Evolutionary conservation across 2,329 filamentous ascomycete species (phyloP).

Genomic region (Neoarthrinium moseri): DNA sequence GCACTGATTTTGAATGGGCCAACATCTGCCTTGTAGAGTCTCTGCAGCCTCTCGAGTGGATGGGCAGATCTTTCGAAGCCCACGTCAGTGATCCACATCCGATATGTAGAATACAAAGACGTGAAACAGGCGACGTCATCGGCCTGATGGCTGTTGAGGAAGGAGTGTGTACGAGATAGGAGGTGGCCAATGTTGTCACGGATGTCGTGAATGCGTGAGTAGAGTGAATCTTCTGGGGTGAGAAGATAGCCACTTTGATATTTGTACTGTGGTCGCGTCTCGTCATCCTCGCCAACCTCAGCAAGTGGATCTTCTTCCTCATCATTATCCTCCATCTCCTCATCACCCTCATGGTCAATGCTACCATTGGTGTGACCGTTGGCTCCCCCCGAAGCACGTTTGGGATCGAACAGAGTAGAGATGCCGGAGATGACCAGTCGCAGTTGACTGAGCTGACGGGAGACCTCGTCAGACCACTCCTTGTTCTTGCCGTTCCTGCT

Average conservation of each 20-base stretch:
- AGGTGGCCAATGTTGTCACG: constrained; percentile 78
- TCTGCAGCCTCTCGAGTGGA: constrained; percentile 81
- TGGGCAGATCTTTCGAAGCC: constrained; percentile 95
- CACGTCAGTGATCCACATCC: constrained; percentile 96
- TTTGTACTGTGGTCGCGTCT: constrained; percentile 80
- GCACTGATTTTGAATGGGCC: constrained; percentile 94
- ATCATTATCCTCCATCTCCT: constrained; percentile 55
- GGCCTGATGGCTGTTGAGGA: constrained; percentile 80
- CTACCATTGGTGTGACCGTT: constrained; percentile 38
- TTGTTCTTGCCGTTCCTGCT: constrained; percentile 95
- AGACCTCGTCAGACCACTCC: constrained; percentile 97
- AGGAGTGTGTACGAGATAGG: constrained; percentile 80
- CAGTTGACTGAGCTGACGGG: constrained; percentile 82
- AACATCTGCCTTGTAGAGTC: constrained; percentile 82
- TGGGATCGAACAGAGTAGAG: constrained; percentile 83
- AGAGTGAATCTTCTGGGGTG: constrained; percentile 57
- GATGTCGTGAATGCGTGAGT: constrained; percentile 75
- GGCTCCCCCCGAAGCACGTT: constrained; percentile 59
- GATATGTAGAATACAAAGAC: constrained; percentile 85
- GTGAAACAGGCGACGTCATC: constrained; percentile 97
- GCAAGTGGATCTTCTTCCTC: constrained; percentile 53
- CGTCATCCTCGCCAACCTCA: constrained; percentile 73
- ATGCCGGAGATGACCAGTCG: constrained; percentile 88
- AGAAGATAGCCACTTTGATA: constrained; percentile 89
- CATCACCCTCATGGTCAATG: constrained; percentile 39